Evolutionary conservation across 805 yeast species (phyloP).

Genomic region (Starmerella gropengiesseri): DNA sequence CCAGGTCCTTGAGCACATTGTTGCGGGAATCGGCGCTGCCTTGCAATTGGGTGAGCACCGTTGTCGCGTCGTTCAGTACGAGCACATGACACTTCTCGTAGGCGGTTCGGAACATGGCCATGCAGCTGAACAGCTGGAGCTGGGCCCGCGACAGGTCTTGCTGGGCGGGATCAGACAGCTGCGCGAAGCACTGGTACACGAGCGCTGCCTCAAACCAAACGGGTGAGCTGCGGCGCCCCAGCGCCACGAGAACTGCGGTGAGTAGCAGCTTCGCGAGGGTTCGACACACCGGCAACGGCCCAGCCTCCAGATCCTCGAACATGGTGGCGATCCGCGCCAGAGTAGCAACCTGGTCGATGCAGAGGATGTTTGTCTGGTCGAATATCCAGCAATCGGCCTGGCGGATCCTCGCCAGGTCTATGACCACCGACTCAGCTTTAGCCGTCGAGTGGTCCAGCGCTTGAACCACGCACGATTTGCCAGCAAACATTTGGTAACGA

Average conservation of each 20-base stretch:
- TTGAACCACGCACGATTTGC: too few relatives aligned
- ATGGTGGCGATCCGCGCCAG: background rate
- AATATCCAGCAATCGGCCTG: too few relatives aligned
- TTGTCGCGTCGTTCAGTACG: background rate
- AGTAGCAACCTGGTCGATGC: background rate
- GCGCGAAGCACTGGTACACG: background rate
- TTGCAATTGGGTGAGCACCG: background rate
- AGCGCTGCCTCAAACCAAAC: constrained; percentile 1
- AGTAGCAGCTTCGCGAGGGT: constrained; percentile 12
- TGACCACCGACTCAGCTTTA: too few relatives aligned
- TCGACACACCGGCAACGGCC: background rate
- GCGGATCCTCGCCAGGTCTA: too few relatives aligned
- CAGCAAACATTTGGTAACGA: too few relatives aligned
- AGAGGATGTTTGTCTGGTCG: too few relatives aligned
- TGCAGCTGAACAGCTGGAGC: background rate
- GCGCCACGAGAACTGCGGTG: constrained; percentile 1
- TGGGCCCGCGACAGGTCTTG: too few relatives aligned
- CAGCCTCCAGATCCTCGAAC: background rate
- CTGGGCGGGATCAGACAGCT: background rate
- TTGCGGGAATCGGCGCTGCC: background rate
- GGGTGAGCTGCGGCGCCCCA: constrained; percentile 2
- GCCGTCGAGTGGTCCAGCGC: too few relatives aligned
- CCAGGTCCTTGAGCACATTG: background rate
- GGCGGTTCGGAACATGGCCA: background rate
- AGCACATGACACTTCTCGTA: constrained; percentile 2